Evolutionary conservation across 2,329 filamentous ascomycete species (phyloP), one percentile per base, ranked within the genome.

Genomic region (Cryphonectria parasitica): DNA sequence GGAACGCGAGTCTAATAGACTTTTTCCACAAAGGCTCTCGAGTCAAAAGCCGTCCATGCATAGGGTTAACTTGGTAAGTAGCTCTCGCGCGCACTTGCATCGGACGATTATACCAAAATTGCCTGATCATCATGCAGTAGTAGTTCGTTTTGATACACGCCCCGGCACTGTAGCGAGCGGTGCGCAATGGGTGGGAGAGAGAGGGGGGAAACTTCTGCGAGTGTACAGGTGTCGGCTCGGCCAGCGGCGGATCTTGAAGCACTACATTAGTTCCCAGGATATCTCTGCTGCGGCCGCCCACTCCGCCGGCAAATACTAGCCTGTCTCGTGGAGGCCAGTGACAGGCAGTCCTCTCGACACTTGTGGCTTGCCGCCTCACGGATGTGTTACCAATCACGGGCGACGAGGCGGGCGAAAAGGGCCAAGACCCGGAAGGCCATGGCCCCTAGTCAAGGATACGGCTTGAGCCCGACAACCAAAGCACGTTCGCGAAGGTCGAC

Each of bases 181-280:
- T 45, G 43, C 19, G 19, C 45, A 49, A 49, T 49, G 19, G 45
- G 45, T 45, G 45, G 22, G 10, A n/a, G 17, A 7, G 10, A 7
- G 3, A 45, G 3, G 22, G 7, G 25, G 17, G 28, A 28, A 31
- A 39, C 49, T 8, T 31, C 15, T 34, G 41, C 25, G 25, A 25
- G 34, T 34, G n/a, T 39, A 41, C 36, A 45, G 19, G 36, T 45
- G 28, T 28, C 28, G 10, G 41, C 41, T 52, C 39, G 54, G 49
- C 60, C 70, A 56, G 49, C 39, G 28, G 52, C 58, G 62, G 60
- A 34, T 70, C 64, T n/a, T 49, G 58, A 64, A 56, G 63, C 56
- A 65, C 65, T 54, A 58, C 71, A 72, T 72, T 70, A 68, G 70
- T 45, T 62, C 64, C 15, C 45, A 41, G 28, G 28, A 25, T 62